phyloP scores from a whole-genome alignment of 116 monocot genomes.

The Zostera marina region DNA sequence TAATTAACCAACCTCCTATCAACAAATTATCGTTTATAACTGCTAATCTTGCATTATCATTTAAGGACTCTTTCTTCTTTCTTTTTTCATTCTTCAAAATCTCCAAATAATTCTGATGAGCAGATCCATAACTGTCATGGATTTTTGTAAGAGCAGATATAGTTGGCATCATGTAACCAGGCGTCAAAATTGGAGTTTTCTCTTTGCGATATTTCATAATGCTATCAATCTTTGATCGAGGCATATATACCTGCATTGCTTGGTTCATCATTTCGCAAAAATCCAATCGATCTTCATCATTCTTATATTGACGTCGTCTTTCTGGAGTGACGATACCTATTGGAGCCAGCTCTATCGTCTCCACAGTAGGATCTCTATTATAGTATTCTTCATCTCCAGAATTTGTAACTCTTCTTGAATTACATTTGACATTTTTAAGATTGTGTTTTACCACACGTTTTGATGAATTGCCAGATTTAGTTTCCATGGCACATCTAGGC shows the following conservation, averaged over 20 bases:
- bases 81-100: slow-evolving; percentile 42
- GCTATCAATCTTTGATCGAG: too few relatives aligned
- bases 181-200: slow-evolving; percentile 39
- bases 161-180: slow-evolving; percentile 82
- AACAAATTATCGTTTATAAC: too few relatives aligned
- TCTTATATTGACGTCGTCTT: too few relatives aligned
- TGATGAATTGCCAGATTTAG: slow-evolving; percentile 43
- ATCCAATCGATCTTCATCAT: too few relatives aligned
- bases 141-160: slow-evolving; percentile 76
- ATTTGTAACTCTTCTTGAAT: slow-evolving; percentile 58
- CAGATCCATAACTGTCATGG: slow-evolving; percentile 27
- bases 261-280: too few relatives aligned
- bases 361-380: too few relatives aligned
- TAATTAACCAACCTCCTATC: slow-evolving; percentile 25
- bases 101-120: slow-evolving; percentile 67
- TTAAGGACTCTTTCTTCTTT: slow-evolving; percentile 22
- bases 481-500: slow-evolving; percentile 33
- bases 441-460: slow-evolving; percentile 50
- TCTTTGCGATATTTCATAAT: slow-evolving; percentile 43
- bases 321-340: too few relatives aligned
- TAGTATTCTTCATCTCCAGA: too few relatives aligned
- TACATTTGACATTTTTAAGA: slow-evolving; percentile 79
- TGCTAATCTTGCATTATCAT: slow-evolving; percentile 22
- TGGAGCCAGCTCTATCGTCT: too few relatives aligned
- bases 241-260: too few relatives aligned